Evolutionary conservation across 352 stramenopile species (phyloP).

Genomic region (Hyphochytrium catenoides): DNA sequence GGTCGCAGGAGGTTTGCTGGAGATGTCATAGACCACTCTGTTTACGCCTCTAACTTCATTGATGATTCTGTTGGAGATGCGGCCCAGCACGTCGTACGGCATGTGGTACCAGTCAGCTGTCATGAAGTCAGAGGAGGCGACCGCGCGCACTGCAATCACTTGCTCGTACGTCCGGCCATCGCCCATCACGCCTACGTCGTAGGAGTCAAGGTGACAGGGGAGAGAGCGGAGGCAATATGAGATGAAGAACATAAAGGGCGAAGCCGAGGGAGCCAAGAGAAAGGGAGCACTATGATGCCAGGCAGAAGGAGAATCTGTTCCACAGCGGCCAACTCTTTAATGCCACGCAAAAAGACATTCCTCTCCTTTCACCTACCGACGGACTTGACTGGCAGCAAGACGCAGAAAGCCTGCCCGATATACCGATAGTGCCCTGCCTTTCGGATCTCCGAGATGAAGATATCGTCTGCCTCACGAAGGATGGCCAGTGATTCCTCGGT

Average conservation of each 20-base stretch:
- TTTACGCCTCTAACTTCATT: slow-evolving; percentile 97
- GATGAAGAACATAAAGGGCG: no score
- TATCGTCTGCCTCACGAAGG: slow-evolving; percentile 87
- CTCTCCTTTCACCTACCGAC: no score
- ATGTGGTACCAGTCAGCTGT: slow-evolving; percentile 99
- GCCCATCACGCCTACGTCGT: slow-evolving; percentile 98
- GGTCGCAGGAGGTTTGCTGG: slow-evolving; percentile 95
- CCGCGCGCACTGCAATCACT: slow-evolving; percentile 79
- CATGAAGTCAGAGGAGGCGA: slow-evolving; percentile 99
- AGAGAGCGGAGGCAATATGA: no score
- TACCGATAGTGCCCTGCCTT: slow-evolving; percentile 88
- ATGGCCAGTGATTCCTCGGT: slow-evolving; percentile 79
- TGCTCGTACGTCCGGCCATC: slow-evolving; percentile 93
- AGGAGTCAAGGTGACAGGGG: no score
- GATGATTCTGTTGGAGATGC: slow-evolving; percentile 94
- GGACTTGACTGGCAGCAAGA: slow-evolving; percentile 87
- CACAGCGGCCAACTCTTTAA: no score
- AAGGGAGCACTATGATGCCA: no score
- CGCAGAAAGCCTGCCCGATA: slow-evolving; percentile 95
- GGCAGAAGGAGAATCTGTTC: no score
- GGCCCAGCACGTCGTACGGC: slow-evolving; percentile 87
- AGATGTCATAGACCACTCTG: slow-evolving; percentile 98
- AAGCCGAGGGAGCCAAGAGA: no score
- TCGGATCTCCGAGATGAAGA: slow-evolving; percentile 92
- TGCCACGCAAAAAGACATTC: no score